Evolutionary conservation across 768 basidiomycete genomes (phyloP), one percentile per base, ranked within the genome.

Genomic region (Tremella yokohamensis): DNA sequence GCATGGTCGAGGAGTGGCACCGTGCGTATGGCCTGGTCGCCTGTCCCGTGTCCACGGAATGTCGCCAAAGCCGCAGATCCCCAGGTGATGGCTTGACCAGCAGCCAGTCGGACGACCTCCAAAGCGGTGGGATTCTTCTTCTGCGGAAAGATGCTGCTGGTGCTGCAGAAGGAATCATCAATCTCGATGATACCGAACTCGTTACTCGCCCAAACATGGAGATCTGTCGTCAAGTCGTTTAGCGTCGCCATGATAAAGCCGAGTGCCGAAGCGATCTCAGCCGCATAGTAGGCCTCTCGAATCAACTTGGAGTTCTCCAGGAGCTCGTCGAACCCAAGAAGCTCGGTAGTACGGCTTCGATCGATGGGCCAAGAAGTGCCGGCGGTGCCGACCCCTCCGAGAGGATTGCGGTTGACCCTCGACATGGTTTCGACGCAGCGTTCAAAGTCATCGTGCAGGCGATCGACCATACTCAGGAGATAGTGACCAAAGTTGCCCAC

Each of bases 321-420:
- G 1, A 50, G 16, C 15, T 18, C n/a, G 18, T 59, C 58, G 40
- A 59, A 54, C 2, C 57, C 57, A 12, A 58, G 51, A 0, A 58
- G 29, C 9, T 53, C 22, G 39, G 57, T 26, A 3, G 57, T 58
- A 13, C 57, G 49, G 18, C 29, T 15, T 22, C 57, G 37, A 25
- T 58, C 25, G 18, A 58, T 52, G 4, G 50, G 57, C 57, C 57
- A 58, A 16, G 57, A 58, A 9, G 57, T 58, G 18, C 57, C 57
- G 15, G 50, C 16, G 8, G 52, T 25, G 12, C 57, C 57, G 16
- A 58, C 57, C 12, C 26, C 50, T 16, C 57, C 57, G 13, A 58
- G 44, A n/a, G 50, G 51, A 40, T 47, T 58, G 1, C 39, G 50
- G 19, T 58, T 58, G 50, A 37, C 25, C 38, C 57, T 18, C 1